Percentiles rank a stretch among this genome's conserved stretches.
phyloP scores from a whole-genome alignment of 2,329 filamentous ascomycete genomes.

The Claviceps citrina region DNA sequence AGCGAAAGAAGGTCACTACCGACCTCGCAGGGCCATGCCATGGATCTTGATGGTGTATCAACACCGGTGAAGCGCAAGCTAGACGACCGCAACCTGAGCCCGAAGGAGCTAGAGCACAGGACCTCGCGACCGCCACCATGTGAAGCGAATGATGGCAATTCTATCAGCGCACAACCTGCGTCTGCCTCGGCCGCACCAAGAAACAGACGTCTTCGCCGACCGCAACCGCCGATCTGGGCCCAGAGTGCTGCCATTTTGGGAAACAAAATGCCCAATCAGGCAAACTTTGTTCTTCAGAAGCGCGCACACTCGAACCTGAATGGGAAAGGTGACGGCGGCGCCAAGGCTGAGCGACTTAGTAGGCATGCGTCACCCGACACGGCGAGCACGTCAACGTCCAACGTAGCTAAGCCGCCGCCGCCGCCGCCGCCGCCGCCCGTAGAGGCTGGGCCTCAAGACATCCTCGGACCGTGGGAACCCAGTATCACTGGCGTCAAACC shows the following conservation, averaged over 20 bases:
- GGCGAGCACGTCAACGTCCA: conserved; percentile 17
- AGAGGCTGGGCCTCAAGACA: conserved; percentile 18
- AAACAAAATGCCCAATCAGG: conserved; percentile 23
- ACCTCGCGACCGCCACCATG: conserved; percentile 34
- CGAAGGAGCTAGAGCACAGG: conserved; percentile 35
- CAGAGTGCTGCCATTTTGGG: conserved; percentile 22
- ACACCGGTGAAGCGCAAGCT: conserved; percentile 27
- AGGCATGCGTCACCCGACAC: conserved; percentile 33
- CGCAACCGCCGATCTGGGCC: conserved; percentile 33
- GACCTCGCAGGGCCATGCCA: conserved; percentile 14
- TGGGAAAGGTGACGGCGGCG: conserved; percentile 20
- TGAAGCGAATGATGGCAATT: conserved; percentile 28
- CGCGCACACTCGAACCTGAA: conserved; percentile 21
- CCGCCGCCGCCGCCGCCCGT: conserved; percentile 11
- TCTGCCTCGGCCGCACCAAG: conserved; percentile 19
- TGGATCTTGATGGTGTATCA: conserved; percentile 17
- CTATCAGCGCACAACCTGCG: conserved; percentile 11
- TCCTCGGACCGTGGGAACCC: conserved; percentile 45
- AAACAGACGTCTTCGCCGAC: conserved; percentile 25
- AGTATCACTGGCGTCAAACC: conserved; percentile 57
- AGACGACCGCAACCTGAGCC: conserved; percentile 26
- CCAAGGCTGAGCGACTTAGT: conserved; percentile 21
- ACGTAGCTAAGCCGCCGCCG: conserved; percentile 10
- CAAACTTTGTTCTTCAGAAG: conserved; percentile 32
- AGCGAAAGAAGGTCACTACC: conserved; percentile 13